A percentile compares a stretch with the other conserved stretches of the same genome.
Evolutionary conservation across 2,329 filamentous ascomycete genomes (phyloP).

Genomic region (Paramyrothecium roridum): DNA sequence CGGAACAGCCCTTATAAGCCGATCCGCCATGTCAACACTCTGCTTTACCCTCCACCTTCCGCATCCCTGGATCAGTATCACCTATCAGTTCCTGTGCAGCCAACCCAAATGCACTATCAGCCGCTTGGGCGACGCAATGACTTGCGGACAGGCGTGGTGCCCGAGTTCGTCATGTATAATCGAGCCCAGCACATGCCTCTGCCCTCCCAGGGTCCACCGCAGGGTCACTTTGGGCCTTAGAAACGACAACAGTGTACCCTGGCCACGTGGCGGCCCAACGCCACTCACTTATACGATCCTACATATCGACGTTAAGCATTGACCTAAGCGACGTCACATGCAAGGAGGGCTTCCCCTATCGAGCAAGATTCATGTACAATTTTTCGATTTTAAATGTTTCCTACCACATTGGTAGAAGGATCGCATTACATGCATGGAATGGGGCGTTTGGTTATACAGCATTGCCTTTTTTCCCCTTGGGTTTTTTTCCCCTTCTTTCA

Average conservation of each 20-base stretch:
- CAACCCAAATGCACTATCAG: conserved; percentile 80
- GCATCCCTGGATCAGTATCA: conserved; percentile 74
- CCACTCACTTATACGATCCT: background rate
- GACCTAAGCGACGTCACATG: background rate
- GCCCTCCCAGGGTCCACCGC: conserved; percentile 19
- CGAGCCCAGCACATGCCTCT: conserved; percentile 24
- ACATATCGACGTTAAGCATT: background rate
- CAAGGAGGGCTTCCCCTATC: background rate
- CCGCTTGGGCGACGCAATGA: conserved; percentile 68
- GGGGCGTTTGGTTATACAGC: conserved; percentile 6
- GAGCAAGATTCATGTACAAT: background rate
- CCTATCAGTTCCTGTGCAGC: conserved; percentile 52
- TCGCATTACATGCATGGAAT: conserved; percentile 11
- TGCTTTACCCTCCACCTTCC: conserved; percentile 85
- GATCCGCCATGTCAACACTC: conserved; percentile 81
- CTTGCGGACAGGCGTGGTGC: conserved; percentile 67
- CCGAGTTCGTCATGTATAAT: conserved; percentile 50
- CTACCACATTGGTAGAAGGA: conserved; percentile 1
- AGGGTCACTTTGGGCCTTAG: conserved; percentile 33
- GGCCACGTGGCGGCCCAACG: background rate
- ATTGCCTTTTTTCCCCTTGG: background rate
- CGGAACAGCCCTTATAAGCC: conserved; percentile 91
- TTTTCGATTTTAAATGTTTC: conserved; percentile 2
- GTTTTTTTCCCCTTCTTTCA: background rate
- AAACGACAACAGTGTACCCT: conserved; percentile 15